A percentile compares a stretch with the other conserved stretches of the same genome.
Conservation (phyloP, 495 filamentous ascomycete species). For the Glarea lozoyensis region DNA sequence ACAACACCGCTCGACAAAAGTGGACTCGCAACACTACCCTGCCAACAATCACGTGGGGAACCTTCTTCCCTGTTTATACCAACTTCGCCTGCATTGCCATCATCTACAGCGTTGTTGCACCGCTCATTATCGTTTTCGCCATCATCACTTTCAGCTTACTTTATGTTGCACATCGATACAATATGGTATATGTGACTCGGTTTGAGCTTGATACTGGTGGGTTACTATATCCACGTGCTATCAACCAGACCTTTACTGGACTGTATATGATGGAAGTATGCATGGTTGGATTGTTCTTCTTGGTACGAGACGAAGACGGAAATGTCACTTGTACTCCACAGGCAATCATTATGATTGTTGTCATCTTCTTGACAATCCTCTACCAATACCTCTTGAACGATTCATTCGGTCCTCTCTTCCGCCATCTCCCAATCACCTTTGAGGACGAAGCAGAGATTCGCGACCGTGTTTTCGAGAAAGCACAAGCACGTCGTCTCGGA, state of each 20-base stretch:
- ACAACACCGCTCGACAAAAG: constrained; percentile 82
- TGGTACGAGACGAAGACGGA: constrained; percentile 55
- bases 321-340: constrained; percentile 64
- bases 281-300: constrained; percentile 84
- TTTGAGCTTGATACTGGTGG: constrained; percentile 90
- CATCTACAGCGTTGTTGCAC: constrained; percentile 85
- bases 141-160: constrained; percentile 89
- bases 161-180: constrained; percentile 95
- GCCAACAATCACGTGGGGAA: constrained; percentile 78
- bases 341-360: constrained; percentile 82
- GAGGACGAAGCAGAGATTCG: constrained; percentile 88
- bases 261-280: constrained; percentile 93
- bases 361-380: constrained; percentile 57
- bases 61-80: constrained; percentile 91
- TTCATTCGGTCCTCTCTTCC: constrained; percentile 80
- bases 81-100: constrained; percentile 90
- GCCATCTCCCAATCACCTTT: constrained; percentile 87
- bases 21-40: constrained; percentile 77
- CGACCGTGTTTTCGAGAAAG: constrained; percentile 78
- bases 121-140: constrained; percentile 87
- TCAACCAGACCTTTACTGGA: constrained; percentile 94
- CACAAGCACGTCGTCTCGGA: constrained; percentile 55
- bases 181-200: constrained; percentile 90
- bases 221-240: constrained; percentile 81
- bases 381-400: constrained; percentile 77